These are phyloP conservation scores for Bruguiera hainesii DNA, from an alignment of 441 rosid species.

Conservation along the genomic window DNA sequence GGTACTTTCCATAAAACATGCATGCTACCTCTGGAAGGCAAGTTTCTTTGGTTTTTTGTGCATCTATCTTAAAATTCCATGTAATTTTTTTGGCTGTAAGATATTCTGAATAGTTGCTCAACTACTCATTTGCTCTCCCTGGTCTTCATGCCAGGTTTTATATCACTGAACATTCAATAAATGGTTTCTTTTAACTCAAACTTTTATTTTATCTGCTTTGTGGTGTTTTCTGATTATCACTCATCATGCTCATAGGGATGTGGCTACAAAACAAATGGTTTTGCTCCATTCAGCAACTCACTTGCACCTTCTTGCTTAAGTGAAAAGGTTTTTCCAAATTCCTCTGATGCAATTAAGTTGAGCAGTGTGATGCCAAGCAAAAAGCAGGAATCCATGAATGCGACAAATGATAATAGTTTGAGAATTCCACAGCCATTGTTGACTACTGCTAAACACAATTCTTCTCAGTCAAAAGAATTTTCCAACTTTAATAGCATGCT, in stretches of 20 bases:
- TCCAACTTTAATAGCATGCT: slow-evolving; percentile 34
- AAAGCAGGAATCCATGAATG: slow-evolving; percentile 19
- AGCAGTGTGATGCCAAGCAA: slow-evolving; percentile 22
- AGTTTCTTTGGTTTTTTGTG: not conserved
- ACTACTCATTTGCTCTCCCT: not conserved
- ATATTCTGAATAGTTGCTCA: not conserved
- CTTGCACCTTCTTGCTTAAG: slow-evolving; percentile 29
- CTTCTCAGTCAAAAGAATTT: slow-evolving; percentile 30
- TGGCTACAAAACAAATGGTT: slow-evolving; percentile 28
- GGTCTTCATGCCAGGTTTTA: not conserved
- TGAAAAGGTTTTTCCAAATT: slow-evolving; percentile 34
- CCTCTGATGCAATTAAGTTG: slow-evolving; percentile 24
- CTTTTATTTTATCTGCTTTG: not conserved
- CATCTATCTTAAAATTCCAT: not conserved
- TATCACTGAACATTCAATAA: not conserved
- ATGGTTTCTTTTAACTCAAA: not conserved
- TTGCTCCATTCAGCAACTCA: slow-evolving; percentile 29
- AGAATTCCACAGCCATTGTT: slow-evolving; percentile 28
- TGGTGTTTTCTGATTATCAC: slow-evolving; percentile 13
- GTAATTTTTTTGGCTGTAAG: not conserved
- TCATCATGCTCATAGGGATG: slow-evolving; percentile 32
- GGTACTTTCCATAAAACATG: not conserved
- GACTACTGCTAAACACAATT: slow-evolving; percentile 30
- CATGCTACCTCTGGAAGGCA: not conserved
- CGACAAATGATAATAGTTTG: slow-evolving; percentile 23